Base-by-base conservation (phyloP, 345 rosid genomes). In the Euphorbia pulcherrima region DNA sequence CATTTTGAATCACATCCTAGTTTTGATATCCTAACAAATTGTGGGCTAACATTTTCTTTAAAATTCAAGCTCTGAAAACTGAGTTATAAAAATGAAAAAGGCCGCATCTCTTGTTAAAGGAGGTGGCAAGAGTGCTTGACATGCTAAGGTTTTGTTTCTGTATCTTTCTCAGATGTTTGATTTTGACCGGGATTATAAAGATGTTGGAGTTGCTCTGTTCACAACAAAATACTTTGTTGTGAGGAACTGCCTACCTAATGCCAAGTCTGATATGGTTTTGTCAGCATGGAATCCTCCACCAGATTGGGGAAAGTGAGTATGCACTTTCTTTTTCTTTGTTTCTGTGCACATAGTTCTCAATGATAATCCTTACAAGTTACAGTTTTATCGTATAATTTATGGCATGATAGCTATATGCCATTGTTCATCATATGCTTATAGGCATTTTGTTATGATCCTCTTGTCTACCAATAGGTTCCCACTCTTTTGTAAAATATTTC, bases 251-350 rank as follows among this genome's bases (percentile, higher is more conserved):
- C 79, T 89, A 63, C 84, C 72, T 46, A 81, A 87, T 80, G 95
- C 85, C 71, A 91, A 94, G 80, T 88, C 96, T 64, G 95, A 84
- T 78, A 94, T 80, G 90, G 91, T 94, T 74, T 75, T 94, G 75
- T 88, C 99, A 26, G 88, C 99, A 17, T 94, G 97, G 99, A 89
- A 94, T 83, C 87, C 99, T 80, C 97, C 97, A 14, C 78, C 87
- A 60, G 99, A 91, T 78, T 91, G 97, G 99, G 99, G 96, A 82
- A 94, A 90, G 99, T 59, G 46, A 59, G 63, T 94, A 91, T 55
- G 79, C 30, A 7, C 62, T 67, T 77, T 39, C 62, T 23, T 74
- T 58, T 67, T 17, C 1, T 18, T 39, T 62, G 26, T 65, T 74
- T 23, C 24, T 30, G 23, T 40, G 20, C 35, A 44, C 17, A 4